Conservation (phyloP, 2,329 filamentous ascomycete genomes). For the Aspergillus proliferans region DNA sequence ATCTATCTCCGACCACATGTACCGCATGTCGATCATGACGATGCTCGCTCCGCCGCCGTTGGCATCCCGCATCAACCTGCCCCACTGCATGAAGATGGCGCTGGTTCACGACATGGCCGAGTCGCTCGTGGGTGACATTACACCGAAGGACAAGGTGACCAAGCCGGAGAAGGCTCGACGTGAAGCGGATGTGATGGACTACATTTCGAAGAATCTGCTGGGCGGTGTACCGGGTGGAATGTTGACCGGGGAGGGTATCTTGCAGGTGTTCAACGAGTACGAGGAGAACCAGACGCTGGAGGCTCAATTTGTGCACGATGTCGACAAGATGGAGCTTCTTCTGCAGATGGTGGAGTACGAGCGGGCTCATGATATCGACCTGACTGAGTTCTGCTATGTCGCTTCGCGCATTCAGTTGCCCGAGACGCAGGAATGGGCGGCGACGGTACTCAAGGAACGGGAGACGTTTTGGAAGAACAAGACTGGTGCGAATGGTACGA, state of each 20-base stretch:
- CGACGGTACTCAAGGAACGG: constrained; percentile 69
- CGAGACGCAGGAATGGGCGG: constrained; percentile 75
- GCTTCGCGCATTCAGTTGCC: constrained; percentile 64
- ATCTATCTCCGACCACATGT: constrained; percentile 98
- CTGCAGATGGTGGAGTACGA: constrained; percentile 98
- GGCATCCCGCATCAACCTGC: constrained; percentile 64
- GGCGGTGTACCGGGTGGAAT: constrained; percentile 67
- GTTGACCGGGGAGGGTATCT: constrained; percentile 61
- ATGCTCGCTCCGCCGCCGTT: constrained; percentile 80
- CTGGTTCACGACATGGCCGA: constrained; percentile 98
- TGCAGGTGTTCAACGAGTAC: constrained; percentile 87
- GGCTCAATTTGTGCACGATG: constrained; percentile 85
- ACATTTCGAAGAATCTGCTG: constrained; percentile 67
- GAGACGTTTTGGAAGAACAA: constrained; percentile 61
- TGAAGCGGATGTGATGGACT: constrained; percentile 87
- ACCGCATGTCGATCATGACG: constrained; percentile 95
- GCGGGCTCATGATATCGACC: constrained; percentile 62
- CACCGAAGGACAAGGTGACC: constrained; percentile 71
- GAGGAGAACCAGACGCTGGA: constrained; percentile 81
- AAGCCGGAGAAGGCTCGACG: constrained; percentile 86
- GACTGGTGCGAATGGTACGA: constrained; percentile 5
- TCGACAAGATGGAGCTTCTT: constrained; percentile 94
- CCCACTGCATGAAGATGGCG: constrained; percentile 88
- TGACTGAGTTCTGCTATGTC: constrained; percentile 83
- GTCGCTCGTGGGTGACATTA: constrained; percentile 90